A percentile compares a stretch with the other conserved stretches of the same genome.
Evolutionary conservation across 2,329 filamentous ascomycete species (phyloP).

Genomic region (Colletotrichum eremochloae): DNA sequence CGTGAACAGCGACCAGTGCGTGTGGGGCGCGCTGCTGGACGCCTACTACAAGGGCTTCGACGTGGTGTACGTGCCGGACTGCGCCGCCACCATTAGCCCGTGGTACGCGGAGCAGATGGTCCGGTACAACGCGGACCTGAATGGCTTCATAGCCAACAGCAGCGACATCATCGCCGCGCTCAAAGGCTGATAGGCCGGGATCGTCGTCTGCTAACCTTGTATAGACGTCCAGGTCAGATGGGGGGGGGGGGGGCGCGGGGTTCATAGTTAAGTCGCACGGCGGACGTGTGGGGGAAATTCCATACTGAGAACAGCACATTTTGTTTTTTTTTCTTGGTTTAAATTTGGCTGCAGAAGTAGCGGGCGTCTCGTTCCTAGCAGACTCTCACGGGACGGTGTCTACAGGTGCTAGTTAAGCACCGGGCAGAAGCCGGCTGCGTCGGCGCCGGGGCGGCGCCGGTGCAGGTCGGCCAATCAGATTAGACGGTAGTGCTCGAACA

Average conservation of each 20-base stretch:
- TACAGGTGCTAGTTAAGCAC: no score
- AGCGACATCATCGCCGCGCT: neutral
- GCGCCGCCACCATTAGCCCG: constrained; percentile 2
- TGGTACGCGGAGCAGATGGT: constrained; percentile 2
- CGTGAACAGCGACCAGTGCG: neutral
- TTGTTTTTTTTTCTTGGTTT: neutral
- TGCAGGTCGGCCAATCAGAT: neutral
- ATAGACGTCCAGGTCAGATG: no score
- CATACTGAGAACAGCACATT: neutral
- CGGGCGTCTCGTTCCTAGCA: neutral
- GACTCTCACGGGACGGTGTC: no score
- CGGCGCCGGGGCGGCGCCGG: neutral
- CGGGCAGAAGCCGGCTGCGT: neutral
- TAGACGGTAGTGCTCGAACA: neutral
- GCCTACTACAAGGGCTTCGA: constrained; percentile 2
- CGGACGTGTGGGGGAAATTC: no score
- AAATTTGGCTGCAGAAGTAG: neutral
- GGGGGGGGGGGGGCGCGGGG: no score
- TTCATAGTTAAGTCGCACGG: no score
- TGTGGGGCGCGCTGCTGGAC: neutral
- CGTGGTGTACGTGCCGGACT: neutral
- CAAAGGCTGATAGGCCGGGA: neutral
- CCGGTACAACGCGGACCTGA: neutral
- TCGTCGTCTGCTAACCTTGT: no score
- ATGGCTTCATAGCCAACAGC: neutral